These are phyloP conservation scores for Clavispora asparagi DNA, from an alignment of 805 yeast species.

Conservation along the genomic window DNA sequence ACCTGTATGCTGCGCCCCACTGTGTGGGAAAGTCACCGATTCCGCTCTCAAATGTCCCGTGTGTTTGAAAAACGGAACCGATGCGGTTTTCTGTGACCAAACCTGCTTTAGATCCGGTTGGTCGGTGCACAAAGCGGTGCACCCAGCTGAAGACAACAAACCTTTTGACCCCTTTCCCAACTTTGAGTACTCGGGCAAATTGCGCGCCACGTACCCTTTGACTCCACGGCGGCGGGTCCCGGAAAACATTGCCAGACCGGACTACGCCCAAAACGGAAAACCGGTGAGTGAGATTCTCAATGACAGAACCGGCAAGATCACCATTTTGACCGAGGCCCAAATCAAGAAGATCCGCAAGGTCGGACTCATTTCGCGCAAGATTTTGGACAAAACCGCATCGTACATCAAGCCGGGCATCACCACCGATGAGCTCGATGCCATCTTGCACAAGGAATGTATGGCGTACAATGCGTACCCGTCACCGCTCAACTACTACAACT, in stretches of 20 bases:
- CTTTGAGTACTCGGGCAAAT: constrained; percentile 64
- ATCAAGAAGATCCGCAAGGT: constrained; percentile 71
- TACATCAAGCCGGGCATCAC: constrained; percentile 83
- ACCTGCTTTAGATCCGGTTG: constrained; percentile 72
- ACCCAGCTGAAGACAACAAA: constrained; percentile 50
- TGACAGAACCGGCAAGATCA: constrained; percentile 64
- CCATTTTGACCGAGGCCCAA: constrained; percentile 59
- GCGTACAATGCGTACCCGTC: constrained; percentile 92
- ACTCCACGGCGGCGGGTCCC: constrained; percentile 70
- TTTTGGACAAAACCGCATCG: constrained; percentile 84
- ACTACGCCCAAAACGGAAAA: constrained; percentile 74
- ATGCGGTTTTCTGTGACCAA: constrained; percentile 74
- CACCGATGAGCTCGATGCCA: constrained; percentile 83
- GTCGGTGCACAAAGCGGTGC: constrained; percentile 70
- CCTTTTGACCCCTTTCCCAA: constrained; percentile 85
- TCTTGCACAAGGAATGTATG: constrained; percentile 83
- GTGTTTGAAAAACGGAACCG: constrained; percentile 68
- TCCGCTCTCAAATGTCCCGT: constrained; percentile 85
- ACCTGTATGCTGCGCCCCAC: constrained; percentile 62
- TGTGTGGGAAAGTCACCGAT: constrained; percentile 77
- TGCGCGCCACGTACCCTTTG: constrained; percentile 80
- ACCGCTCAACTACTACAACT: constrained; percentile 89
- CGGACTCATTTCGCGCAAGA: constrained; percentile 75
- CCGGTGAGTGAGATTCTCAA: constrained; percentile 75
- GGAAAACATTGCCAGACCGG: constrained; percentile 67